Percentiles rank a stretch among this genome's conserved stretches.
Conservation (phyloP, 257 asterid genomes). For the Craterostigma plantagineum region DNA sequence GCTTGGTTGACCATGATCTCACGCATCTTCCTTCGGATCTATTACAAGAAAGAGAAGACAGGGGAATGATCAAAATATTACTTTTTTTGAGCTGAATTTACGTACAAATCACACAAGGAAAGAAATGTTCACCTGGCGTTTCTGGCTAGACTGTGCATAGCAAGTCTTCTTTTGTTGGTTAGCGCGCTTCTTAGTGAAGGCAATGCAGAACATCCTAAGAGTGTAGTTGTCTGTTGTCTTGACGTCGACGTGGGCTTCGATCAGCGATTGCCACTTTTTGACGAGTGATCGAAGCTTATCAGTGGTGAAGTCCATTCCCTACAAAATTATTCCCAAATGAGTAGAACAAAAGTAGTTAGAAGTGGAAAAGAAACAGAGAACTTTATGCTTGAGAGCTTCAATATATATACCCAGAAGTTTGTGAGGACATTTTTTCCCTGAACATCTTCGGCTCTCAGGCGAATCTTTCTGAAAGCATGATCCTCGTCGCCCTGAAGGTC, state of each 20-base stretch:
- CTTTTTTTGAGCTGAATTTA: no score
- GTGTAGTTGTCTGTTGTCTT: conserved; percentile 22
- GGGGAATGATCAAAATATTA: background rate
- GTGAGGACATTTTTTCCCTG: conserved; percentile 27
- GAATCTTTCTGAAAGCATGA: conserved; percentile 48
- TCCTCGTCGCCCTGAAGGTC: conserved; percentile 57
- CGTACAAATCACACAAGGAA: background rate
- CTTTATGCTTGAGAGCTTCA: background rate
- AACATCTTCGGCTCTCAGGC: conserved; percentile 50
- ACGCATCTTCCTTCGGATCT: conserved; percentile 27
- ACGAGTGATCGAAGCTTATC: conserved; percentile 30
- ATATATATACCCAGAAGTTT: conserved; percentile 14
- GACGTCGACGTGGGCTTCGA: conserved; percentile 30
- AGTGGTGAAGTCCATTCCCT: conserved; percentile 30
- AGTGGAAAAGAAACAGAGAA: background rate
- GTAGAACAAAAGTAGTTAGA: background rate
- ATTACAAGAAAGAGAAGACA: background rate
- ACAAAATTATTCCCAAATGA: background rate
- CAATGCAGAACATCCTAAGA: conserved; percentile 29
- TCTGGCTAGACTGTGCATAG: conserved; percentile 30
- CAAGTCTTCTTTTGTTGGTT: conserved; percentile 30
- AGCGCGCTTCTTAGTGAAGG: conserved; percentile 25
- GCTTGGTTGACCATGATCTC: conserved; percentile 33
- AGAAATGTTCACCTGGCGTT: conserved; percentile 15
- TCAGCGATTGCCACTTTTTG: conserved; percentile 24